A percentile compares a stretch with the other conserved stretches of the same genome.
phyloP scores from a whole-genome alignment of 768 basidiomycete species.

The Lactifluus volemus region DNA sequence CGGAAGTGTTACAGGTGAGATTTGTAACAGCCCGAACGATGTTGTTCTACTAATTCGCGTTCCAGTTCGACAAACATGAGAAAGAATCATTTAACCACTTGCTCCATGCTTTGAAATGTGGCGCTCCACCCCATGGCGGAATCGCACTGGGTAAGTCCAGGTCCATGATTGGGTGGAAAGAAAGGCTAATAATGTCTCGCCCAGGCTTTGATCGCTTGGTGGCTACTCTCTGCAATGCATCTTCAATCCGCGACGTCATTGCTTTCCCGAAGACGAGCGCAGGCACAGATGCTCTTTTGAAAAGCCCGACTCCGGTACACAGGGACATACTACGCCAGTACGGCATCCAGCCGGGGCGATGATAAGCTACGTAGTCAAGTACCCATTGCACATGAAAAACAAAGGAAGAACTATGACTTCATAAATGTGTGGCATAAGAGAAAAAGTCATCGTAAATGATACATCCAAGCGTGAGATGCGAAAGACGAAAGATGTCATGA shows the following conservation, averaged over 20 bases:
- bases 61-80: conserved; percentile 65
- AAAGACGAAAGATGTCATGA: conserved; percentile 16
- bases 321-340: conserved; percentile 52
- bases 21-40: background rate
- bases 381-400: background rate
- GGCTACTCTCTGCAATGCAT: conserved; percentile 79
- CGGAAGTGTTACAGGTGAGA: conserved; percentile 62
- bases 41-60: background rate
- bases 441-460: background rate
- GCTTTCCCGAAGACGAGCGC: conserved; percentile 89
- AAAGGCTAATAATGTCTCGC: background rate
- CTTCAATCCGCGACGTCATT: conserved; percentile 90
- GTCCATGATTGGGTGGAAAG: background rate
- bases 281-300: conserved; percentile 83
- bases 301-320: conserved; percentile 63
- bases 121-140: conserved; percentile 93
- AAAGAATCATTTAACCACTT: conserved; percentile 74
- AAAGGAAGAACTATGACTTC: background rate
- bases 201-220: conserved; percentile 90
- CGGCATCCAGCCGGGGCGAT: conserved; percentile 37
- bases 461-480: background rate
- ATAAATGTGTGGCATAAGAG: background rate
- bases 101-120: conserved; percentile 76
- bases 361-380: conserved; percentile 7
- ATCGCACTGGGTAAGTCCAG: conserved; percentile 70